phyloP scores from a whole-genome alignment of 306 rosid species.

The Lathyrus tuberosus region DNA sequence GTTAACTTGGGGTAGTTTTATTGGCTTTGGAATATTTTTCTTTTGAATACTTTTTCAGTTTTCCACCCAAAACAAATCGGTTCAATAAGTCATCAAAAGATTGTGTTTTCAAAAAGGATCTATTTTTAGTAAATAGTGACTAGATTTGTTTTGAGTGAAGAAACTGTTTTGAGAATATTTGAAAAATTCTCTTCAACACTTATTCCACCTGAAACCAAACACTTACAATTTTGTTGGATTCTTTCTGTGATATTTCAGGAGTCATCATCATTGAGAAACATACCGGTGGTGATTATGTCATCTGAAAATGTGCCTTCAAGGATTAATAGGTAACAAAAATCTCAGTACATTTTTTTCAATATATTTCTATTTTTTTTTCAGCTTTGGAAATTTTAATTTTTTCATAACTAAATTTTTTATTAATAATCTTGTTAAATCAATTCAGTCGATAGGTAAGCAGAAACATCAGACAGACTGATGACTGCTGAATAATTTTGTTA shows the following conservation, averaged over 20 bases:
- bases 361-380: no score
- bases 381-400: neutral
- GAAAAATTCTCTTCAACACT: conserved; percentile 28
- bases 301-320: conserved; percentile 97
- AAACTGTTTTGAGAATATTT: conserved; percentile 35
- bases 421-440: neutral
- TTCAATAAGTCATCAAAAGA: conserved; percentile 31
- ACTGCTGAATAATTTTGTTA: no score
- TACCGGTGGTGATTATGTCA: conserved; percentile 96
- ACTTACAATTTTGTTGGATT: conserved; percentile 37
- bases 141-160: conserved; percentile 36
- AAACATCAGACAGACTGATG: no score
- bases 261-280: conserved; percentile 79
- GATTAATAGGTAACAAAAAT: conserved; percentile 62
- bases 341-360: neutral
- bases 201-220: conserved; percentile 38
- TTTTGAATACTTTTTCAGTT: conserved; percentile 38
- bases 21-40: conserved; percentile 44
- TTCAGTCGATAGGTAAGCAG: no score
- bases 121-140: conserved; percentile 31
- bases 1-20: conserved; percentile 20
- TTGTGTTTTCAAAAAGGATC: conserved; percentile 34
- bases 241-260: conserved; percentile 67
- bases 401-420: neutral
- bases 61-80: conserved; percentile 47